Evolutionary conservation across 495 filamentous ascomycete species (phyloP).

Genomic region (Aspergillus saccharolyticus): DNA sequence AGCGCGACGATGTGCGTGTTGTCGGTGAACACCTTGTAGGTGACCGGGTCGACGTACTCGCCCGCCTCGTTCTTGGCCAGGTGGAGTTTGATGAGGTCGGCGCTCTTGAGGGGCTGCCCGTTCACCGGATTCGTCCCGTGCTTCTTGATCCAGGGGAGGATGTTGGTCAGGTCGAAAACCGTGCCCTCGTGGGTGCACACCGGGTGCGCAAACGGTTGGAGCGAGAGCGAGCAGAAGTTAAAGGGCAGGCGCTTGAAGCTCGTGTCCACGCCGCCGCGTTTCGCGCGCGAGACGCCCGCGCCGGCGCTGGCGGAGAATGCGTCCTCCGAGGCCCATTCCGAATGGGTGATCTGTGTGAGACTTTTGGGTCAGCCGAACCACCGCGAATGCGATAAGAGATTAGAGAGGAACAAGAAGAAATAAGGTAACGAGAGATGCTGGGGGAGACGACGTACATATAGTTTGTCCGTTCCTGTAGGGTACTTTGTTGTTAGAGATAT

Average conservation of each 20-base stretch:
- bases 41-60: constrained; percentile 93
- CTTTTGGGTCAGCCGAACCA: constrained; percentile 7
- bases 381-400: constrained; percentile 7
- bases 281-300: constrained; percentile 52
- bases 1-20: constrained; percentile 96
- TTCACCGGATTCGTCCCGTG: constrained; percentile 86
- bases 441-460: constrained; percentile 54
- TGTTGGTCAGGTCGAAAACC: constrained; percentile 84
- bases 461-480: constrained; percentile 63
- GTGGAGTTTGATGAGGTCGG: constrained; percentile 85
- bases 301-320: constrained; percentile 73
- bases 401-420: not conserved
- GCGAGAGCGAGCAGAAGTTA: constrained; percentile 94
- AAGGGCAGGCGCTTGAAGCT: constrained; percentile 88
- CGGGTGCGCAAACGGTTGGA: constrained; percentile 85
- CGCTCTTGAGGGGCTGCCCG: constrained; percentile 67
- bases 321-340: constrained; percentile 90
- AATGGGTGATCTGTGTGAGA: constrained; percentile 71
- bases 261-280: constrained; percentile 49
- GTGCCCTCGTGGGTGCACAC: constrained; percentile 75
- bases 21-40: constrained; percentile 94
- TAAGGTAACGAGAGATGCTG: not conserved
- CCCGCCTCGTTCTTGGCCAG: constrained; percentile 90
- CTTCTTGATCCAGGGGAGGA: constrained; percentile 87
- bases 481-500: constrained; percentile 15